A percentile compares a stretch with the other conserved stretches of the same genome.
Evolutionary conservation across 768 basidiomycete genomes (phyloP).

Genomic region (Lactarius tabidus): DNA sequence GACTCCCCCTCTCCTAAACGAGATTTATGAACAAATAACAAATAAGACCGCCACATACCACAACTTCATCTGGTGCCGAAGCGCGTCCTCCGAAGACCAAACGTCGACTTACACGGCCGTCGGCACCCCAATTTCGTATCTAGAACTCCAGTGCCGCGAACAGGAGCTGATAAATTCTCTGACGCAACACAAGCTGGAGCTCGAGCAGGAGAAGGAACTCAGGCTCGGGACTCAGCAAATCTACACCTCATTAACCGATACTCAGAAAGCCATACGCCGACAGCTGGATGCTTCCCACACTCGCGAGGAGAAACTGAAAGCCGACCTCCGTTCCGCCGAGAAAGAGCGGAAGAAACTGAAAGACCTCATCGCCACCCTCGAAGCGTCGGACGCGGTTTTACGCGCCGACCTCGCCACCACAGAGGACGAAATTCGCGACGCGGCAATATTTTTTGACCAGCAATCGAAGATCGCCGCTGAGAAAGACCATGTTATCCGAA

Average conservation of each 20-base stretch:
- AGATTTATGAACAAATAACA: slow-evolving; percentile 14
- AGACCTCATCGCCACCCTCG: neutral
- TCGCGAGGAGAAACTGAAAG: neutral
- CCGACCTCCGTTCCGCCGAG: slow-evolving; percentile 3
- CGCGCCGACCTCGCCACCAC: neutral
- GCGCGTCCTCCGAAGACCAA: neutral
- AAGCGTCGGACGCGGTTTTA: neutral
- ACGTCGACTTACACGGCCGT: neutral
- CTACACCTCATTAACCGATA: neutral
- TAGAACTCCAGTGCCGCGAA: neutral
- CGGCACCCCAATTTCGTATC: neutral
- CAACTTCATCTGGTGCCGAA: neutral
- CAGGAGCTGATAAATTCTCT: neutral
- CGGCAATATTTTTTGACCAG: neutral
- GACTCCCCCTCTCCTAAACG: slow-evolving; percentile 2
- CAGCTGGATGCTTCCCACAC: neutral
- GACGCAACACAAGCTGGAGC: neutral
- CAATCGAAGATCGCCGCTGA: neutral
- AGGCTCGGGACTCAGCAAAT: neutral
- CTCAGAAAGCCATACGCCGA: neutral
- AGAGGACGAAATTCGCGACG: neutral
- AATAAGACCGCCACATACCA: neutral
- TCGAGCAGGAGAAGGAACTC: neutral
- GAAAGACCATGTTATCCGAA: neutral
- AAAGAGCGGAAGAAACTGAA: neutral